Evolutionary conservation across 1,139 yeast species (phyloP).

Genomic region (Wickerhamomyces sp.): DNA sequence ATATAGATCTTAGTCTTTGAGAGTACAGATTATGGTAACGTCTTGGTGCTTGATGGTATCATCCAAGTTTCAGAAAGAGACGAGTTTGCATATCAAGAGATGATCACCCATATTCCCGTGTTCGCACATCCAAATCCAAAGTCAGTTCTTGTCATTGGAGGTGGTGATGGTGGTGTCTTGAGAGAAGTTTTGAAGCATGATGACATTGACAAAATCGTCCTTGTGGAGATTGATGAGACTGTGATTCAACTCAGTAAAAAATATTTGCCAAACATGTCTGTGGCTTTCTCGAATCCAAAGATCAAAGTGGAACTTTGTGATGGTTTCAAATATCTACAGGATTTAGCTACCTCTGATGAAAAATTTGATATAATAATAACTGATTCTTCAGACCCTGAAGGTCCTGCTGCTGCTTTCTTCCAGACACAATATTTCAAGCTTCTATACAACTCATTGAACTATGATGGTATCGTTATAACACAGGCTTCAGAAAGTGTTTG

Average conservation of each 20-base stretch:
- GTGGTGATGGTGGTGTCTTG: conserved; percentile 92
- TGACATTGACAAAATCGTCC: conserved; percentile 60
- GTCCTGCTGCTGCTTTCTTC: conserved; percentile 94
- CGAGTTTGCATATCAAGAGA: conserved; percentile 87
- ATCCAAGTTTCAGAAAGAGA: conserved; percentile 87
- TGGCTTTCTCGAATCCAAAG: conserved; percentile 63
- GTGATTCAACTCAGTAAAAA: conserved; percentile 73
- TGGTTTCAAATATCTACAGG: conserved; percentile 76
- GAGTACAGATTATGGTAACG: conserved; percentile 75
- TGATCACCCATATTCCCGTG: conserved; percentile 76
- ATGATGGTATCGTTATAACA: conserved; percentile 79
- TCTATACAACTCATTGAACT: conserved; percentile 60
- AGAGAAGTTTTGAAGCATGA: conserved; percentile 81
- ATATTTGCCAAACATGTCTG: conserved; percentile 79
- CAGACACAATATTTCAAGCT: conserved; percentile 77
- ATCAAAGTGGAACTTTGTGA: conserved; percentile 76
- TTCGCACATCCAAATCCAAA: conserved; percentile 71
- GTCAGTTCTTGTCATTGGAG: conserved; percentile 81
- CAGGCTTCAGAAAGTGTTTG: conserved; percentile 92
- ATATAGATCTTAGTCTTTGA: conserved; percentile 50
- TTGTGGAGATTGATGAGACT: conserved; percentile 88
- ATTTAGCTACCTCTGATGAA: conserved; percentile 27
- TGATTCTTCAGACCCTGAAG: conserved; percentile 96
- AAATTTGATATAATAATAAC: conserved; percentile 86
- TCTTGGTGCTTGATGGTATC: conserved; percentile 79